phyloP scores from a whole-genome alignment of 495 filamentous ascomycete species.

The Neurospora sp. region DNA sequence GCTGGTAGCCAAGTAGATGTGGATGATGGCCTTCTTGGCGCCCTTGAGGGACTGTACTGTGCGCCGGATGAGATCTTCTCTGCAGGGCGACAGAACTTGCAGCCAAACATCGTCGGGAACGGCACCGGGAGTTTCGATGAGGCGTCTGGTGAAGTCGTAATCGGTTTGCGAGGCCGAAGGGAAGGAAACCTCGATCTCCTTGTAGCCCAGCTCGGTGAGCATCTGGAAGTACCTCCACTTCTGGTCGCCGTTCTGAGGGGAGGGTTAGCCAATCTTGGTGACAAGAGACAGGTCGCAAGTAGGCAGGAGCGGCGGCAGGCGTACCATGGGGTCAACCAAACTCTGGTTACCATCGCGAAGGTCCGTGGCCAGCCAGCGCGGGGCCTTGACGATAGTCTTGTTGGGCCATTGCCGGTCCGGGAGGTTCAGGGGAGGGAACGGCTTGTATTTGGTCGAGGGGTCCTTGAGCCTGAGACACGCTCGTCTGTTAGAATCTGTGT shows the following conservation, averaged over 20 bases:
- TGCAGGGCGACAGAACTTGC: constrained; percentile 88
- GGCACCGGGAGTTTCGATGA: constrained; percentile 77
- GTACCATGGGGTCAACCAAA: constrained; percentile 81
- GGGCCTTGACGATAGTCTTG: constrained; percentile 66
- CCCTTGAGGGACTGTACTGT: constrained; percentile 88
- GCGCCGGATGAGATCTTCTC: constrained; percentile 81
- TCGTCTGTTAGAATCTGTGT: constrained; percentile 7
- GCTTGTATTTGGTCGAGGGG: constrained; percentile 85
- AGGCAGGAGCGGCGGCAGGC: constrained; percentile 7
- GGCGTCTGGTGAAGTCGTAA: constrained; percentile 84
- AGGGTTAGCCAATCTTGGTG: constrained; percentile 14
- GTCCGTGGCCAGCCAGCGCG: constrained; percentile 80
- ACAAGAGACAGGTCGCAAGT: background rate
- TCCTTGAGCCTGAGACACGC: constrained; percentile 69
- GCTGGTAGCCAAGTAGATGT: constrained; percentile 93
- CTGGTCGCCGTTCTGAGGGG: constrained; percentile 70
- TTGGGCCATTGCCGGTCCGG: constrained; percentile 88
- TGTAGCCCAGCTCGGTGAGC: constrained; percentile 89
- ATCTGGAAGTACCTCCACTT: constrained; percentile 94
- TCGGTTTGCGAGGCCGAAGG: constrained; percentile 90
- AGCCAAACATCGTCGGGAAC: constrained; percentile 92
- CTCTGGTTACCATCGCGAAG: constrained; percentile 84
- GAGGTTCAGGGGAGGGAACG: constrained; percentile 62
- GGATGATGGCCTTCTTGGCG: constrained; percentile 89
- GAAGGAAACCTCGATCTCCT: constrained; percentile 96